Conservation (phyloP, 768 basidiomycete species). For the Leccinellum luteum region DNA sequence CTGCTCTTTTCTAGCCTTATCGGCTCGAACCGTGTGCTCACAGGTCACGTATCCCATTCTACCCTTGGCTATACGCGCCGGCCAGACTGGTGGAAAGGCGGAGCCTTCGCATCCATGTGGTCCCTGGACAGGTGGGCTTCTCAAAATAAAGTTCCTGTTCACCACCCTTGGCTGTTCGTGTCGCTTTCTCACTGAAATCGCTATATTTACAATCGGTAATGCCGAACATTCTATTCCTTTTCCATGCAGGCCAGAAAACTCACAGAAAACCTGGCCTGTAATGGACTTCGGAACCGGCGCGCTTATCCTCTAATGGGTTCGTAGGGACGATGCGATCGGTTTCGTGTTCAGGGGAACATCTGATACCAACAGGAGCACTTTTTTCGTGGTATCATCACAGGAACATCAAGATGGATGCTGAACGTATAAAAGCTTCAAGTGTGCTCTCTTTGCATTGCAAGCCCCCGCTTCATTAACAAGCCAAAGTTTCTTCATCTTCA, state of each 20-base stretch:
- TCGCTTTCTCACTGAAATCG: background rate
- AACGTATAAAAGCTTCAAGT: conserved; percentile 12
- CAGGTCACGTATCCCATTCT: background rate
- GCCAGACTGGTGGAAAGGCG: background rate
- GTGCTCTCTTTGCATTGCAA: background rate
- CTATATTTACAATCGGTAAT: background rate
- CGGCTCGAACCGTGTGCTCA: background rate
- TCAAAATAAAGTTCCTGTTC: background rate
- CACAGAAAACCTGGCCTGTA: background rate
- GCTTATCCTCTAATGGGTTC: background rate
- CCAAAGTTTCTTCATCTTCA: background rate
- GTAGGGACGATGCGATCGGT: background rate
- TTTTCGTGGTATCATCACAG: background rate
- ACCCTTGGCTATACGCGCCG: background rate
- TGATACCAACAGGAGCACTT: background rate
- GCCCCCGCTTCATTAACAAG: background rate
- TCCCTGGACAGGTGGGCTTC: background rate
- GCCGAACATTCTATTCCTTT: background rate
- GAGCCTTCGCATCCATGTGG: conserved; percentile 3
- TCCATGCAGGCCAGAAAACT: background rate
- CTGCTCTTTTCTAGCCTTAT: background rate
- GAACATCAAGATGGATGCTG: background rate
- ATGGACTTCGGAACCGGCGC: background rate
- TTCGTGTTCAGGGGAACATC: background rate
- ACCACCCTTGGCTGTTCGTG: background rate